These are phyloP conservation scores for Pythium aristosporum DNA, from an alignment of 352 stramenopile genomes.

Conservation along the genomic window DNA sequence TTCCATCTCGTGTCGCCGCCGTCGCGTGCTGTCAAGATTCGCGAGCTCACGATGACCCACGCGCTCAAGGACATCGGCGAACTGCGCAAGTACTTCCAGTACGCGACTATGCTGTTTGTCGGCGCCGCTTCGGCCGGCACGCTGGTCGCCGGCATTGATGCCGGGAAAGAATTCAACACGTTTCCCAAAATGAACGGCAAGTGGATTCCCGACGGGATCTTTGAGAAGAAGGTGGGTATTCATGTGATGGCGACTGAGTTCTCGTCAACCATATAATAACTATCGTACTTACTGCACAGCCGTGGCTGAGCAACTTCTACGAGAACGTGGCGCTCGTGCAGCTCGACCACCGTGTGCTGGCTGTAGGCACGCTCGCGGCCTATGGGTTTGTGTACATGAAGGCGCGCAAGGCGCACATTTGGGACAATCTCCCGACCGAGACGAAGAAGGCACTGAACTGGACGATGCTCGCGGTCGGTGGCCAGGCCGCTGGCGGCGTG, in stretches of 20 bases:
- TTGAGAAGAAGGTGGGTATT: constrained; percentile 44
- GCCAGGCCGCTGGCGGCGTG: constrained; percentile 90
- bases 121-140: constrained; percentile 43
- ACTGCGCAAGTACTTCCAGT: constrained; percentile 52
- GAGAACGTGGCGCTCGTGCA: constrained; percentile 97
- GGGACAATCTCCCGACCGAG: constrained; percentile 63
- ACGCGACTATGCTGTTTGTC: constrained; percentile 38
- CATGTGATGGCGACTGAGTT: neutral
- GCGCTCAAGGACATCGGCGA: constrained; percentile 54
- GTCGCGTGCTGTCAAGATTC: constrained; percentile 49
- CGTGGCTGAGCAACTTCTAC: constrained; percentile 91
- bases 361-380: constrained; percentile 73
- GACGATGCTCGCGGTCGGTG: constrained; percentile 51
- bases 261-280: no score
- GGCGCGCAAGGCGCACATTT: constrained; percentile 58
- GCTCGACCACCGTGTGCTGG: constrained; percentile 94
- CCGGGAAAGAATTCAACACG: constrained; percentile 96
- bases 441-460: constrained; percentile 54
- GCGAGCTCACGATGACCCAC: constrained; percentile 43
- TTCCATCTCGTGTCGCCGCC: constrained; percentile 56
- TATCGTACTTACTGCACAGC: constrained; percentile 25
- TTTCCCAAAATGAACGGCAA: constrained; percentile 92
- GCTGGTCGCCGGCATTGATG: constrained; percentile 94
- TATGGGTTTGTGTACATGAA: constrained; percentile 55
- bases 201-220: constrained; percentile 85